Percentiles rank a stretch among this genome's conserved stretches.
Conservation (phyloP, 495 filamentous ascomycete species). For the Penicillium diatomitis region DNA sequence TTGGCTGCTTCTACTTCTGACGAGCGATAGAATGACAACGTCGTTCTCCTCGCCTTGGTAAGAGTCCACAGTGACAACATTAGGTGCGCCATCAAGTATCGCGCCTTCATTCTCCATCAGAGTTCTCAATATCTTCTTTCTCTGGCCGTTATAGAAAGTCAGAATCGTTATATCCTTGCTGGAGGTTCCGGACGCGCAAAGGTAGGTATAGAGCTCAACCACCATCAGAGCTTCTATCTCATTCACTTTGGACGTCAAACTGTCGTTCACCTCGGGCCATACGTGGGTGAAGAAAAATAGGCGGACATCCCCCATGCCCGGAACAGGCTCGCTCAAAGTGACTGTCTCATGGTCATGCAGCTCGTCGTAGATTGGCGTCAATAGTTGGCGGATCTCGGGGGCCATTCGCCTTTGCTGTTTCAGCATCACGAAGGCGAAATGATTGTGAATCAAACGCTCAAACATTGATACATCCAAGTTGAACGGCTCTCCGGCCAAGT, state of each 20-base stretch:
- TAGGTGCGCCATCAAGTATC: slow-evolving; percentile 30
- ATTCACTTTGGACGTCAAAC: slow-evolving; percentile 63
- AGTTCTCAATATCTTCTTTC: slow-evolving; percentile 48
- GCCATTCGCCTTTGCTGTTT: slow-evolving; percentile 62
- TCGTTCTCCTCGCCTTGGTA: slow-evolving; percentile 96
- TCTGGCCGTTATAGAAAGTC: slow-evolving; percentile 88
- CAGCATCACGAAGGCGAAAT: slow-evolving; percentile 53
- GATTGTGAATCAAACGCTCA: slow-evolving; percentile 66
- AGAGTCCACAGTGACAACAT: slow-evolving; percentile 79
- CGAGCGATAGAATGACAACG: slow-evolving; percentile 73
- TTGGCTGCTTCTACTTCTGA: slow-evolving; percentile 51
- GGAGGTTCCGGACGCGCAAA: slow-evolving; percentile 55
- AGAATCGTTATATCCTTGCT: slow-evolving; percentile 65
- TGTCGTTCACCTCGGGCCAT: slow-evolving; percentile 57
- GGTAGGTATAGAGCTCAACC: slow-evolving; percentile 59
- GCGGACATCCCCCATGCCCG: slow-evolving; percentile 68
- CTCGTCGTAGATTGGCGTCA: slow-evolving; percentile 57
- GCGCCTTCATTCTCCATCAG: slow-evolving; percentile 43
- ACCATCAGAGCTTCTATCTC: slow-evolving; percentile 71
- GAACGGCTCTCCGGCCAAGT: slow-evolving; percentile 48
- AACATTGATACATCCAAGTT: slow-evolving; percentile 62
- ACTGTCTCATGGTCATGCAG: slow-evolving; percentile 67
- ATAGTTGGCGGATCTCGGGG: slow-evolving; percentile 55
- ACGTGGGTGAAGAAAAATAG: slow-evolving; percentile 66
- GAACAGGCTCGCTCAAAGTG: slow-evolving; percentile 46